Percentiles rank a stretch among this genome's conserved stretches.
Conservation (phyloP, 306 rosid genomes). For the Canavalia gladiata region DNA sequence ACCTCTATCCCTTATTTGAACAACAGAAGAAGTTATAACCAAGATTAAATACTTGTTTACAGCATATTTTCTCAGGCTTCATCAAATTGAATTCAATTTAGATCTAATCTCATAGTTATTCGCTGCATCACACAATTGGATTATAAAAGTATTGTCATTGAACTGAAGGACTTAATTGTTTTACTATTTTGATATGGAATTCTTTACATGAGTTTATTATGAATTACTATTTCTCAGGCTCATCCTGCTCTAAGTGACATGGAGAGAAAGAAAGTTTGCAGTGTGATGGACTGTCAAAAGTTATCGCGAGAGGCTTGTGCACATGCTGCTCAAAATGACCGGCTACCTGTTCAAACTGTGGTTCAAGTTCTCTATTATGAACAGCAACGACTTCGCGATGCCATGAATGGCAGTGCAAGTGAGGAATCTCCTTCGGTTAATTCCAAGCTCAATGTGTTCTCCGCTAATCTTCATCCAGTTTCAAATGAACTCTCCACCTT, state of each 20-base stretch:
- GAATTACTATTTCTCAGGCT: conserved; percentile 64
- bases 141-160: neutral
- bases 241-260: conserved; percentile 88
- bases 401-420: conserved; percentile 60
- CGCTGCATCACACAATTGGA: neutral
- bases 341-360: conserved; percentile 94
- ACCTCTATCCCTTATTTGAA: conserved; percentile 1
- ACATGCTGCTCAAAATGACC: conserved; percentile 95
- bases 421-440: conserved; percentile 62
- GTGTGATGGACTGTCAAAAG: conserved; percentile 95
- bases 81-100: conserved; percentile 11
- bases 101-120: neutral
- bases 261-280: conserved; percentile 96
- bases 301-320: conserved; percentile 93
- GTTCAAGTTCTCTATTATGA: conserved; percentile 96
- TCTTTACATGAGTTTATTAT: conserved; percentile 1
- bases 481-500: conserved; percentile 72
- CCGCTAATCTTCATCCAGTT: conserved; percentile 58
- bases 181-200: conserved; percentile 6
- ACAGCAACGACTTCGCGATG: conserved; percentile 89
- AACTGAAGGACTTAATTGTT: conserved; percentile 2
- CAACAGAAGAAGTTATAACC: neutral
- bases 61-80: neutral
- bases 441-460: conserved; percentile 58
- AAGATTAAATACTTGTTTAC: neutral